phyloP scores from a whole-genome alignment of 1,284 basidiomycete genomes.

The Ustilago tritici region DNA sequence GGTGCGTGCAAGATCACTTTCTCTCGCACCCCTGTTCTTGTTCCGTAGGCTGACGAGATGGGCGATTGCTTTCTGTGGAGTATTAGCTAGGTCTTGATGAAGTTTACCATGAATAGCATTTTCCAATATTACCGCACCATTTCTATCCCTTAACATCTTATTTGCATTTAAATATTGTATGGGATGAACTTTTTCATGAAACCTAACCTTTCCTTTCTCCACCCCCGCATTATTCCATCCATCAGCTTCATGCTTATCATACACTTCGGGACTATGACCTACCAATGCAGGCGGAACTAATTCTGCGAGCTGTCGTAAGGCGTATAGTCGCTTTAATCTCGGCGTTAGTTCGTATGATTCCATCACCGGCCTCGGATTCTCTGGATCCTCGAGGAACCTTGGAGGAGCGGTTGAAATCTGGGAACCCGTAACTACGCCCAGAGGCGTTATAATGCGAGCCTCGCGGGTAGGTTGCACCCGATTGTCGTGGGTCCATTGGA shows the following conservation, averaged over 20 bases:
- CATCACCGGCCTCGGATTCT: constrained; percentile 1
- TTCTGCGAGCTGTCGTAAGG: constrained; percentile 4
- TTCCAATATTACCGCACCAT: constrained; percentile 17
- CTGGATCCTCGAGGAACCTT: constrained; percentile 1
- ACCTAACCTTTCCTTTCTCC: background rate
- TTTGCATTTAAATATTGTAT: constrained; percentile 29
- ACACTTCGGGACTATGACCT: constrained; percentile 8
- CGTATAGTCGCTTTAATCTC: background rate
- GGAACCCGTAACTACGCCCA: constrained; percentile 6
- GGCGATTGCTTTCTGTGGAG: background rate
- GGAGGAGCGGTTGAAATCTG: background rate
- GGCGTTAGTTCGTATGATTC: background rate
- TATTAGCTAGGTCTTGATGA: background rate
- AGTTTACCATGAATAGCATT: constrained; percentile 16
- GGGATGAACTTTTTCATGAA: constrained; percentile 22
- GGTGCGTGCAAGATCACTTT: background rate
- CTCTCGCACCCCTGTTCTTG: background rate
- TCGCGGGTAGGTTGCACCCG: background rate
- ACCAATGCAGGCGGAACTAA: constrained; percentile 11
- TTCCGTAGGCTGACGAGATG: background rate
- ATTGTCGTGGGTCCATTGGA: constrained; percentile 12
- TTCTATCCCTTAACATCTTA: constrained; percentile 14
- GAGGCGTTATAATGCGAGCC: constrained; percentile 1
- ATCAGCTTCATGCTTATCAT: background rate
- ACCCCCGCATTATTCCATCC: background rate